Conservation (phyloP, 345 rosid genomes). For the Brassica rapa region DNA sequence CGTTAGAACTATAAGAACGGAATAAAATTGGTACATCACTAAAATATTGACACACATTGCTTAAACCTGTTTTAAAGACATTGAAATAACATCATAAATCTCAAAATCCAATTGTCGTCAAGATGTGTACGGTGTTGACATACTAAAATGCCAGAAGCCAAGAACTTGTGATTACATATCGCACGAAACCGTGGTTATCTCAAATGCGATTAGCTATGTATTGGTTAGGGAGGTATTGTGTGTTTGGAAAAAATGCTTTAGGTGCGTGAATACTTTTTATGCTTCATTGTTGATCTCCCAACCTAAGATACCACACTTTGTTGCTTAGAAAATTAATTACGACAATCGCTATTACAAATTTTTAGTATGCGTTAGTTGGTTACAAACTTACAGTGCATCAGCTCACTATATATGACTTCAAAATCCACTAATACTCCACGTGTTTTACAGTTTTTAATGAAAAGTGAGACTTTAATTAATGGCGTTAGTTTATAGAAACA, state of each 20-base stretch:
- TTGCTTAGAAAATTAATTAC: not conserved
- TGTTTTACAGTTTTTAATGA: not conserved
- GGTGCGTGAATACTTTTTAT: not conserved
- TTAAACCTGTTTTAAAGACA: not conserved
- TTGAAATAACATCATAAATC: not conserved
- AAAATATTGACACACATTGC: not conserved
- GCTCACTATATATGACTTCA: not conserved
- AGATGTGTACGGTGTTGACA: not conserved
- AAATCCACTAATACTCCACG: not conserved
- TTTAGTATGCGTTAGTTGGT: not conserved
- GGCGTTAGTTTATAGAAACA: not conserved
- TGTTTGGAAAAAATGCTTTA: not conserved
- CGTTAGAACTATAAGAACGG: not conserved
- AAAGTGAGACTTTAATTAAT: not conserved
- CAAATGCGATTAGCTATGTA: not conserved
- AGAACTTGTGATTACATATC: not conserved
- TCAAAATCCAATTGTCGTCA: not conserved
- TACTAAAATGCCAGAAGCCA: not conserved
- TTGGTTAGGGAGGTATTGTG: not conserved
- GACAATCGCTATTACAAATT: not conserved
- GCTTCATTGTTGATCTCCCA: not conserved
- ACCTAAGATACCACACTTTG: not conserved
- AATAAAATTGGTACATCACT: constrained; percentile 4
- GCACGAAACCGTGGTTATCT: not conserved
- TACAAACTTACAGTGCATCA: not conserved